Conservation (phyloP, 108 stramenopile species). For the Conticribra guillardii region DNA sequence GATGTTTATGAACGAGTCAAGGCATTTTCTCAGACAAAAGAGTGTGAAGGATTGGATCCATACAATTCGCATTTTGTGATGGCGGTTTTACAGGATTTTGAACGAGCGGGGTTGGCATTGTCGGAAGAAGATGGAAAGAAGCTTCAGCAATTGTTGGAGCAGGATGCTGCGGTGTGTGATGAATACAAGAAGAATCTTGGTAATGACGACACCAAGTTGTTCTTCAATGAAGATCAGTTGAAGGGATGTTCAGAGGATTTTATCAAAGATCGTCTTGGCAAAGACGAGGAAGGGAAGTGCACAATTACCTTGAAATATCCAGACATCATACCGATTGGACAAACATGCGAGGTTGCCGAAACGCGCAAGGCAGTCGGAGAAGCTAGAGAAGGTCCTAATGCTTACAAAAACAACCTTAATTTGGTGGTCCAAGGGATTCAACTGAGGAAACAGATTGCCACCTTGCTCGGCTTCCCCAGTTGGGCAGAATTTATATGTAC, state of each 20-base stretch:
- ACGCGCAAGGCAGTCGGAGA: constrained; percentile 33
- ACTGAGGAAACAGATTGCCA: constrained; percentile 47
- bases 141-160: constrained; percentile 35
- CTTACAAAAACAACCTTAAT: constrained; percentile 54
- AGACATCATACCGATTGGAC: constrained; percentile 54
- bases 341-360: constrained; percentile 43
- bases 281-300: constrained; percentile 44
- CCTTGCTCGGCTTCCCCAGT: constrained; percentile 42
- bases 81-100: constrained; percentile 40
- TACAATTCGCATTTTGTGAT: constrained; percentile 50
- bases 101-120: constrained; percentile 51
- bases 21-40: constrained; percentile 30
- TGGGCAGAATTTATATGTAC: constrained; percentile 50
- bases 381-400: constrained; percentile 39
- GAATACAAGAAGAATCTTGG: constrained; percentile 42
- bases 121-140: constrained; percentile 23
- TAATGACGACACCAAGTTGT: constrained; percentile 44
- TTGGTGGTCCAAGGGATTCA: constrained; percentile 45
- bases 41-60: constrained; percentile 6
- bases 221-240: constrained; percentile 46
- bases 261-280: constrained; percentile 42
- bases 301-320: constrained; percentile 56
- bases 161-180: constrained; percentile 41
- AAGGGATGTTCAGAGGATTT: constrained; percentile 40
- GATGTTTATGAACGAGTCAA: constrained; percentile 50